Base-by-base conservation (phyloP, 1,139 yeast species). In the Nakaseomyces bracarensis region DNA sequence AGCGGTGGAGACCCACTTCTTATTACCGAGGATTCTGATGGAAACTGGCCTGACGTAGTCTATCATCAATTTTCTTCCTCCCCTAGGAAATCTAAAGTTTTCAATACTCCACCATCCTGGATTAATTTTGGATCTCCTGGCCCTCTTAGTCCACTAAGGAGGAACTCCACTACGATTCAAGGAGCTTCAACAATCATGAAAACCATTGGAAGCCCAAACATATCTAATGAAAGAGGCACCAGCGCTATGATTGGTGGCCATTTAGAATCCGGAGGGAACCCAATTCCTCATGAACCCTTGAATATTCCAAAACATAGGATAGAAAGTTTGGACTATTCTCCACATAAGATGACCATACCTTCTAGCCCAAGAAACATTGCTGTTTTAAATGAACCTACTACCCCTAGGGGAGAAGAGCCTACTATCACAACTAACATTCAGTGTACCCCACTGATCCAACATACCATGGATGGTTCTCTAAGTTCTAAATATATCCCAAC, bases 21-120 rank as follows among this genome's bases (percentile, higher is more conserved):
- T 22, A 41, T 57, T 31, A 53, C 51, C 19, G 60, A 57, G 39
- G 56, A 57, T 30, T 48, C 51, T 4, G 55, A 54, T 18, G 49
- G 52, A 9, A 50, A 49, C 15, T 48, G 57, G 50, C 47, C 53
- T 2, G 56, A 54, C 37, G 42, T 47, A n/a, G 42, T 47, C 10
- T 48, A 45, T 38, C 49, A 44, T 28, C 51, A 50, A 33, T 38
- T 46, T 20, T 43, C 45, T 4, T 20, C 36, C 4, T 54, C 59
- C 8, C 58, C 60, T 10, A 45, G 44, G 27, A 48, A 49, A 20
- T 47, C 51, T 8, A 37, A 45, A 6, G 51, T 47, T 30, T 51
- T 53, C 38, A 54, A 54, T 34, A 54, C 61, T 3, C 61, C 61
- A 6, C 60, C 61, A 11, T 56, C 61, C 3, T 54, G 50, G 46